Evolutionary conservation across 768 basidiomycete species (phyloP).

Genomic region (Tubosaeta sp.): DNA sequence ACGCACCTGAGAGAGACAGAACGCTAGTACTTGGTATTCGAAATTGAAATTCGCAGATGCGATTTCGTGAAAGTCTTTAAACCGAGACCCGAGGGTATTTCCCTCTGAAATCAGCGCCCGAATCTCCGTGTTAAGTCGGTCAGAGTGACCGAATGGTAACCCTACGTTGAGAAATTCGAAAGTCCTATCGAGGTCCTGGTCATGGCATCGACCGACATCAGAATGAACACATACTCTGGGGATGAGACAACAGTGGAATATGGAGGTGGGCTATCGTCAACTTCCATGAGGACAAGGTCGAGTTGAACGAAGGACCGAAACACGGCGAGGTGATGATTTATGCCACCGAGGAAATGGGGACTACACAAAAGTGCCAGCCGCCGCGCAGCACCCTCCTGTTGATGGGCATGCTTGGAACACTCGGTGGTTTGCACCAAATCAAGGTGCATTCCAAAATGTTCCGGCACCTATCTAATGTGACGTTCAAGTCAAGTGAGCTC

Average conservation of each 20-base stretch:
- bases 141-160: slow-evolving; percentile 11
- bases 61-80: slow-evolving; percentile 11
- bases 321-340: not conserved
- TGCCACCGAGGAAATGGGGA: not conserved
- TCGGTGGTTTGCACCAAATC: not conserved
- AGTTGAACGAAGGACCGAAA: not conserved
- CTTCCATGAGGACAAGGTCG: slow-evolving; percentile 1
- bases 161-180: not conserved
- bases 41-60: slow-evolving; percentile 3
- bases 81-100: slow-evolving; percentile 5
- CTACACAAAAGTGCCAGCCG: too few species aligned
- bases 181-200: not conserved
- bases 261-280: slow-evolving; percentile 14
- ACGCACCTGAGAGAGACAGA: slow-evolving; percentile 11
- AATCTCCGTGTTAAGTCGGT: slow-evolving; percentile 1
- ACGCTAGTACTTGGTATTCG: slow-evolving; percentile 6
- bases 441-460: not conserved
- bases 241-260: slow-evolving; percentile 8
- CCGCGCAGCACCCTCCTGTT: slow-evolving; percentile 6
- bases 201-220: not conserved
- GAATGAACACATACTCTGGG: slow-evolving; percentile 1
- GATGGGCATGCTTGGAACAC: not conserved
- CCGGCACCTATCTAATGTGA: not conserved
- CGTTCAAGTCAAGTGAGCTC: too few species aligned
- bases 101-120: slow-evolving; percentile 14